These are phyloP conservation scores for Alliaria petiolata DNA, from an alignment of 345 rosid species.

Conservation along the genomic window DNA sequence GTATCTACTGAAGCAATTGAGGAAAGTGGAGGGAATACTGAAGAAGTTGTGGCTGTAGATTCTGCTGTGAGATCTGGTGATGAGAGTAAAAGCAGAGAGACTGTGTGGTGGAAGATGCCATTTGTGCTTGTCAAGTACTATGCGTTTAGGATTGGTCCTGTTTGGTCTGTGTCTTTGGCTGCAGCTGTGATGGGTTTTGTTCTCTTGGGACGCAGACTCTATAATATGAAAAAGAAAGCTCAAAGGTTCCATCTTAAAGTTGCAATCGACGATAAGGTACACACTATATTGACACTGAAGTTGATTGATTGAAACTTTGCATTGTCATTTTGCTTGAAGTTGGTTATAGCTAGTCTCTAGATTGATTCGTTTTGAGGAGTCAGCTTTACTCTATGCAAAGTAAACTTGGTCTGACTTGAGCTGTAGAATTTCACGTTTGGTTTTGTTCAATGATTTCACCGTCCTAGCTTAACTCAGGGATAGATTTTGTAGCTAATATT, in stretches of 20 bases:
- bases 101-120: conserved; percentile 92
- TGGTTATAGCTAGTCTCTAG: conserved; percentile 1
- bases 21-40: neutral
- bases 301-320: neutral
- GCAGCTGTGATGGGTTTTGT: conserved; percentile 87
- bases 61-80: conserved; percentile 23
- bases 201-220: conserved; percentile 74
- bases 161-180: conserved; percentile 86
- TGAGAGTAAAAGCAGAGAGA: conserved; percentile 36
- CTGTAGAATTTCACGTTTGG: neutral
- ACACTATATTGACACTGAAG: neutral
- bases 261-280: conserved; percentile 85
- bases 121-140: conserved; percentile 72
- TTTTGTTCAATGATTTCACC: neutral
- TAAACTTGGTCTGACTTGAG: no score
- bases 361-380: neutral
- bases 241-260: conserved; percentile 76
- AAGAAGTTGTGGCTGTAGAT: conserved; percentile 23
- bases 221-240: conserved; percentile 70
- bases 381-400: no score
- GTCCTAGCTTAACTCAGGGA: neutral
- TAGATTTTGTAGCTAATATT: neutral
- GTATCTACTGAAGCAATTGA: neutral
- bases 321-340: no score
- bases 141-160: conserved; percentile 65